phyloP scores from a whole-genome alignment of 768 basidiomycete genomes.

The Auriscalpium microsporum region DNA sequence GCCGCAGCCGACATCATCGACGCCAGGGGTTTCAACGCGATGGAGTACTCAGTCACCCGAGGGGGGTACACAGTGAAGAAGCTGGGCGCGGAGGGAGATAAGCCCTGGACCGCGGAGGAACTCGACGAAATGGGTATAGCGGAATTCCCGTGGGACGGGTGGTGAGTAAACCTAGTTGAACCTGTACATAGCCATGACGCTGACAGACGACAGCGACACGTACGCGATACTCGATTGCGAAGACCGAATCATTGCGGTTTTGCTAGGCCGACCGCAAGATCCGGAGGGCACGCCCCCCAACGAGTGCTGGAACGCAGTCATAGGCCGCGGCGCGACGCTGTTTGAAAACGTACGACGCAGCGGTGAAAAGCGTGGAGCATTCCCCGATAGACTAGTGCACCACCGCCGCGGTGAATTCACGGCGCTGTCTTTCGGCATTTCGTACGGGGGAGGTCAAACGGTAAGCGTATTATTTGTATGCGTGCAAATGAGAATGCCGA shows the following conservation, averaged over 20 bases:
- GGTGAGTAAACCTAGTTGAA: too few species aligned
- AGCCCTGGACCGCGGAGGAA: too few species aligned
- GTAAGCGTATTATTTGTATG: too few species aligned
- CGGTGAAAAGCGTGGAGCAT: background rate
- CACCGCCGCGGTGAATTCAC: background rate
- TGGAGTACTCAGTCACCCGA: too few species aligned
- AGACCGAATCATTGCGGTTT: background rate
- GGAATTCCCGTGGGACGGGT: background rate
- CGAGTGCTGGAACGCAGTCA: background rate
- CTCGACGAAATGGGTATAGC: background rate
- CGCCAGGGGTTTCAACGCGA: too few species aligned
- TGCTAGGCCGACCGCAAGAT: background rate
- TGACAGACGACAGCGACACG: background rate
- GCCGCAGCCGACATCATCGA: too few species aligned
- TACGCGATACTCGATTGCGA: background rate
- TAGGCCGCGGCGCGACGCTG: background rate
- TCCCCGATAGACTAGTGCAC: background rate
- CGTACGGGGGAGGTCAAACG: slow-evolving; percentile 2
- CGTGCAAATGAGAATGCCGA: too few species aligned
- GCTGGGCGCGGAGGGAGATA: too few species aligned
- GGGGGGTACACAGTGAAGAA: too few species aligned
- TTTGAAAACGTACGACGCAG: background rate
- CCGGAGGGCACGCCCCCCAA: background rate
- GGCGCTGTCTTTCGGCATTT: background rate
- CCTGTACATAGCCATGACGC: too few species aligned